Conservation (phyloP, 768 basidiomycete species). For the Harrya chromipes region DNA sequence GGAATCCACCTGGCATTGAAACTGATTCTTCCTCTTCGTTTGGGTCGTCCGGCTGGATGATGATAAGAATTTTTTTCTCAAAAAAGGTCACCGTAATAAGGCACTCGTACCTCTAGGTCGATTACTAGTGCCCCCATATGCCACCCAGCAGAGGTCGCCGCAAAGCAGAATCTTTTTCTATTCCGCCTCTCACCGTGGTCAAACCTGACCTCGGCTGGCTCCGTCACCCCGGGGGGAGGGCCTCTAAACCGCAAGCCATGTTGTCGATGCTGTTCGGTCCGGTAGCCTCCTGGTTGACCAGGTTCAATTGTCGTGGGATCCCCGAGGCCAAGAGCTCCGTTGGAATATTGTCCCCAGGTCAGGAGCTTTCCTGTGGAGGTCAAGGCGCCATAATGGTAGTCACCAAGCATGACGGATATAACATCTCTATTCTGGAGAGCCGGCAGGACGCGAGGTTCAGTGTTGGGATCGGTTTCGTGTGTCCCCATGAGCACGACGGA, state of each 20-base stretch:
- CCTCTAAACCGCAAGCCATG: conserved; percentile 24
- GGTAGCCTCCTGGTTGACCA: conserved; percentile 62
- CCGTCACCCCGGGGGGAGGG: conserved; percentile 42
- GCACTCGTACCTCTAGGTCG: conserved; percentile 61
- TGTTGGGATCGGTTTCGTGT: conserved; percentile 39
- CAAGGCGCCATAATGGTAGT: conserved; percentile 89
- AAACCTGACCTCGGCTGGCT: conserved; percentile 73
- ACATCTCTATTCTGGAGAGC: conserved; percentile 72
- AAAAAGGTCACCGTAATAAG: not conserved
- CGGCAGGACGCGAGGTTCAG: conserved; percentile 60
- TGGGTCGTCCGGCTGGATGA: conserved; percentile 30
- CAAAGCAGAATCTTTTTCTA: conserved; percentile 72
- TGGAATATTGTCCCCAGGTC: conserved; percentile 77
- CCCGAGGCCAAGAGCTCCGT: conserved; percentile 84
- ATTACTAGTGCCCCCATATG: conserved; percentile 89
- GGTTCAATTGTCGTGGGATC: conserved; percentile 54
- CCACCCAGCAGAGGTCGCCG: conserved; percentile 83
- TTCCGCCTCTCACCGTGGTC: conserved; percentile 49
- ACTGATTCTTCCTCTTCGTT: conserved; percentile 33
- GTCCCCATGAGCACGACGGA: conserved; percentile 78
- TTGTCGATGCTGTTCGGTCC: conserved; percentile 34
- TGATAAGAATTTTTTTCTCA: conserved; percentile 6
- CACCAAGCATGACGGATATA: conserved; percentile 87
- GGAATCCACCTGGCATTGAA: conserved; percentile 35
- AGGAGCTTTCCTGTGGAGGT: conserved; percentile 71